A percentile compares a stretch with the other conserved stretches of the same genome.
Evolutionary conservation across 176 grass and related monocot genomes (phyloP).

Genomic region (sorghum (Sorghum bicolor)): Sorghum_bicolor_NCBIv3 NC_012873.2:51508001-51508500

Average conservation of each 20-base stretch:
- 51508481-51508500: too few species aligned
- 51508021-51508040: neutral
- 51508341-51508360: too few species aligned
- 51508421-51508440: too few species aligned
- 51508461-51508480: too few species aligned
- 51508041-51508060: neutral
- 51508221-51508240: neutral
- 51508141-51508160: neutral
- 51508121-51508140: conserved; percentile 4
- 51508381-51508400: too few species aligned
- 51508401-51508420: too few species aligned
- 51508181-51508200: neutral
- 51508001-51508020: too few species aligned
- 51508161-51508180: neutral
- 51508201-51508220: neutral
- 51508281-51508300: too few species aligned
- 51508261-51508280: neutral
- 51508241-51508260: neutral
- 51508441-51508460: too few species aligned
- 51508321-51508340: too few species aligned
- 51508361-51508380: too few species aligned
- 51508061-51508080: neutral
- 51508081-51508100: neutral
- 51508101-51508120: neutral
- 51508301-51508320: too few species aligned